Base-by-base conservation (phyloP, 2,329 filamentous ascomycete species). In the Botrytis hyacinthi region DNA sequence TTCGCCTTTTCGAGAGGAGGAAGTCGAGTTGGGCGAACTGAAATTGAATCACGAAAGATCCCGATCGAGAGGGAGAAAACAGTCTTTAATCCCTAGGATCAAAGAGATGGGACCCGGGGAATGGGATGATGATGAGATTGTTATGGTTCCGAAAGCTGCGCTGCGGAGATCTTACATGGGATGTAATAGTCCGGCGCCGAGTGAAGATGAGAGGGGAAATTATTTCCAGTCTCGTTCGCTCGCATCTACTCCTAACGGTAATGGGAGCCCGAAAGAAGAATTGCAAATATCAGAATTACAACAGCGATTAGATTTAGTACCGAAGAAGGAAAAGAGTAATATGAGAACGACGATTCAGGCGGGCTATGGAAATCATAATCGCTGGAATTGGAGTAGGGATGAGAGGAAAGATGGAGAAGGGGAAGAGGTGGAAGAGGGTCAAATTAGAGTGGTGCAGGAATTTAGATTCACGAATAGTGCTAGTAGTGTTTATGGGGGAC, bases 71-170 rank as follows among this genome's bases (percentile, higher is more conserved):
- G 42, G 37, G 16, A 51, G 29, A 59, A 67, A 67, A 48, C 37
- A 22, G 44, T 70, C 35, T 32, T 32, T 32, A 18, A 44, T 44
- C 18, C 37, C 10, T 0, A 42, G n/a, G 12, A 32, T 22, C 4
- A 26, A 60, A 35, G 67, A 70, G 26, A 37, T 42, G 2, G 70
- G n/a, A 35, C 12, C 22, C 2, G 37, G 26, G 60, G 54, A 61
- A 3, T 72, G 70, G 70, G 70, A 68, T 37, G 57, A 61, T 12
- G 71, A 68, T 32, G 71, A 68, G 44, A 8, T 40, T 32, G 29
- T 72, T 14, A 68, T 72, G 71, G 71, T 72, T n/a, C 62, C 71
- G 1, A 72, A 72, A 57, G 51, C 63, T n/a, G 46, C 62, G 4
- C 26, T 67, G 2, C 6, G 16, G 3, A 42, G 40, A 46, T 16